These are phyloP conservation scores for Aureobasidium uvarum DNA, from an alignment of 2,329 filamentous ascomycete genomes.

Conservation along the genomic window DNA sequence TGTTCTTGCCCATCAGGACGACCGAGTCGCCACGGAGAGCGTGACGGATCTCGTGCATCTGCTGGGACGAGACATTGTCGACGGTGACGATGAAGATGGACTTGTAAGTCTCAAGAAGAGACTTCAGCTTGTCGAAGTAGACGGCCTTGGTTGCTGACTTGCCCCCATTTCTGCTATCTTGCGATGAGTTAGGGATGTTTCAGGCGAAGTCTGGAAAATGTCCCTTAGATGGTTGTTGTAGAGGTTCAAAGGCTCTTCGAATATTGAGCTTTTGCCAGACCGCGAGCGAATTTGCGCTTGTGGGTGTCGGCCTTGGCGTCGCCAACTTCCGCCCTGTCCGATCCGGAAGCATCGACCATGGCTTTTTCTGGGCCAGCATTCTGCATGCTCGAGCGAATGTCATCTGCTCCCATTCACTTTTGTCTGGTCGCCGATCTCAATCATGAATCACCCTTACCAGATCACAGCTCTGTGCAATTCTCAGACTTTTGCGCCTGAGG, in stretches of 20 bases:
- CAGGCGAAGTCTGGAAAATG: slow-evolving; percentile 28
- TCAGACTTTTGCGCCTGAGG: slow-evolving; percentile 30
- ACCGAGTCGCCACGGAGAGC: slow-evolving; percentile 87
- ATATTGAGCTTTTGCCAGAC: slow-evolving; percentile 11
- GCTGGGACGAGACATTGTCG: slow-evolving; percentile 99
- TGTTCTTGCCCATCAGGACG: slow-evolving; percentile 99
- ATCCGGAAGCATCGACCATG: slow-evolving; percentile 20
- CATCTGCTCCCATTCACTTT: not conserved
- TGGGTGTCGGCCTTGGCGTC: slow-evolving; percentile 23
- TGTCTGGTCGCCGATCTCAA: not conserved
- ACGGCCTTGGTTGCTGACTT: slow-evolving; percentile 88
- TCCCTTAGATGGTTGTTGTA: slow-evolving; percentile 25
- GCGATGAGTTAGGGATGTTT: slow-evolving; percentile 31
- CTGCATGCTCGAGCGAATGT: not conserved
- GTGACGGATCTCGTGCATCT: slow-evolving; percentile 99
- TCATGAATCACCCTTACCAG: slow-evolving; percentile 22
- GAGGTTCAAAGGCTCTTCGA: slow-evolving; percentile 4
- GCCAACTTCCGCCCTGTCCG: not conserved
- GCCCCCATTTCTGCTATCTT: slow-evolving; percentile 45
- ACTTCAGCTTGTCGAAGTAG: slow-evolving; percentile 99
- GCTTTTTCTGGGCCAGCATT: slow-evolving; percentile 10
- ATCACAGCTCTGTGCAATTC: slow-evolving; percentile 6
- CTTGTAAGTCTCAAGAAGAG: slow-evolving; percentile 91
- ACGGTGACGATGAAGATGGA: slow-evolving; percentile 86
- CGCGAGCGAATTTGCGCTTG: slow-evolving; percentile 19